Base-by-base conservation (phyloP, 495 filamentous ascomycete genomes). In the Penicillium egyptiacum region DNA sequence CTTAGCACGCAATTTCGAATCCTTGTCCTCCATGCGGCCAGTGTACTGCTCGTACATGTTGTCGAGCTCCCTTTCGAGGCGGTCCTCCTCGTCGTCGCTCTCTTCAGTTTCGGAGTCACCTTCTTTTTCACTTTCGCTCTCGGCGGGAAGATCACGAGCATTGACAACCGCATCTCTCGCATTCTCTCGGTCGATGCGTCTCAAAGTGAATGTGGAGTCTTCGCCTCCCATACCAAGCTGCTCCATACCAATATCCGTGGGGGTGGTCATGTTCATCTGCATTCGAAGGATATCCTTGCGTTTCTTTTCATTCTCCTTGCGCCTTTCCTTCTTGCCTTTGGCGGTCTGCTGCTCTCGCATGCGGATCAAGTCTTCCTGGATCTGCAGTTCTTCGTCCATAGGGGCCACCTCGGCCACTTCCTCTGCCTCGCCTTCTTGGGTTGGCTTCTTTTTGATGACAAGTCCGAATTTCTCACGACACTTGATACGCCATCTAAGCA, bases 221-320 rank as follows among this genome's bases (percentile, higher is more conserved):
- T 87, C 83, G 7, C 90, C 92, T 33, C 78, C 73, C 1, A 88
- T 86, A 12, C 89, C 89, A n/a, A 80, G 75, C 68, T 96, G 91
- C 68, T 97, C 93, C 77, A 94, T 86, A 60, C 94, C 94, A 61
- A 98, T 95, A 58, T 98, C 95, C 79, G 89, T 92, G 16, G 94
- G 93, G 1, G 91, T 88, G 16, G 86, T 90, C 95, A 98, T 98
- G 71, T 96, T 84, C 78, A 98, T 83, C 73, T 98, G 95, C 87
- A 98, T 85, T 45, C 94, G 88, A 28, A 92, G 78, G 53, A 96
- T 92, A 55, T 96, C 92, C 70, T 88, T 91, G 60, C 88, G 86
- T 74, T 92, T 96, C 66, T 85, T 85, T 70, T 96, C 92, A 59
- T 97, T 97, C 39, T 92, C 90, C 62, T 82, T 86, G 57, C 91